Evolutionary conservation across 2,329 filamentous ascomycete genomes (phyloP).

Genomic region (Ophidiomyces ophidiicola): DNA sequence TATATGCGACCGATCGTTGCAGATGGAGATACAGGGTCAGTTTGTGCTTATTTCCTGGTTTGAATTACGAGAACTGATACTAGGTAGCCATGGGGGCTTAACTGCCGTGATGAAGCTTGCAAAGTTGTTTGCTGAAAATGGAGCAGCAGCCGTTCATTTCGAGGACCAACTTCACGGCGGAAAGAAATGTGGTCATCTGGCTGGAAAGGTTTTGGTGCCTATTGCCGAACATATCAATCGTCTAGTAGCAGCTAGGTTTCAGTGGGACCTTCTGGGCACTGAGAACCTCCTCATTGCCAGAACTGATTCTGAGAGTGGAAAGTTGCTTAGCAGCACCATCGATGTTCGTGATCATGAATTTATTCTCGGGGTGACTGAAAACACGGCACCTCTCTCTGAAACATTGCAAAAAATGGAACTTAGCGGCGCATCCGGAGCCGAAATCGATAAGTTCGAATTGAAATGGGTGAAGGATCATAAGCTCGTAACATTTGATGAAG

Average conservation of each 20-base stretch:
- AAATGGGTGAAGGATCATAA: slow-evolving; percentile 77
- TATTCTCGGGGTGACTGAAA: slow-evolving; percentile 74
- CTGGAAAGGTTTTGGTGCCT: slow-evolving; percentile 89
- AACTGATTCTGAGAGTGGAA: slow-evolving; percentile 90
- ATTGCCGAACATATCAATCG: slow-evolving; percentile 94
- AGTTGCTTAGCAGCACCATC: slow-evolving; percentile 76
- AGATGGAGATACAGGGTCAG: slow-evolving; percentile 75
- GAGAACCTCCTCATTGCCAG: slow-evolving; percentile 92
- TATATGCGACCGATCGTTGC: slow-evolving; percentile 92
- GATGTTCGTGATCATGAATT: slow-evolving; percentile 95
- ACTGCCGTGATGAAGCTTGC: slow-evolving; percentile 90
- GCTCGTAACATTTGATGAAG: slow-evolving; percentile 82
- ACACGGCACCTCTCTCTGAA: slow-evolving; percentile 72
- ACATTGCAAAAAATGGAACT: slow-evolving; percentile 82
- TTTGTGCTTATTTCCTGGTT: background rate
- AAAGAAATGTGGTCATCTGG: slow-evolving; percentile 95
- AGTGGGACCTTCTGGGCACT: slow-evolving; percentile 95
- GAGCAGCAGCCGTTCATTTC: slow-evolving; percentile 90
- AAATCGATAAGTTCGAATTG: slow-evolving; percentile 78
- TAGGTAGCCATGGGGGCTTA: slow-evolving; percentile 64
- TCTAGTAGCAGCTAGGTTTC: slow-evolving; percentile 79
- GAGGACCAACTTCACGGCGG: slow-evolving; percentile 96
- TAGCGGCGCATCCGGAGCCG: slow-evolving; percentile 58
- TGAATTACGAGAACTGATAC: slow-evolving; percentile 1
- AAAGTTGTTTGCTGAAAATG: slow-evolving; percentile 94